Conservation (phyloP, 2,329 filamentous ascomycete genomes). For the Claviceps citrina region DNA sequence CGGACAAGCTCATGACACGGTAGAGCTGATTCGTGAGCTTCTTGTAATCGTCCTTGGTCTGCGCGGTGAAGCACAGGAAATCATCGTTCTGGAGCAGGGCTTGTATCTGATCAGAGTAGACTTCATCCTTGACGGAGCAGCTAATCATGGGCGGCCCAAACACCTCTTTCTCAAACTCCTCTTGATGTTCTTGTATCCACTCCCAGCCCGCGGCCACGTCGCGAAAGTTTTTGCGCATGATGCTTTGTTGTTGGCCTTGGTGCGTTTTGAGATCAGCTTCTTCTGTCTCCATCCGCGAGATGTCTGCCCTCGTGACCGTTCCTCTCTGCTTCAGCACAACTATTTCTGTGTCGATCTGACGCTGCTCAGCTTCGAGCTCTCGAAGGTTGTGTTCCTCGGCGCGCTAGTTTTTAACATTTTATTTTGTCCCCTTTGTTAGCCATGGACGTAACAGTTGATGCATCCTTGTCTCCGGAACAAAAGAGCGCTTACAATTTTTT, state of each 20-base stretch:
- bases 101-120: constrained; percentile 43
- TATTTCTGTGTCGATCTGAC: constrained; percentile 24
- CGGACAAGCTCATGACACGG: constrained; percentile 46
- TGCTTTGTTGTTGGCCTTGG: constrained; percentile 55
- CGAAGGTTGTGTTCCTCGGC: constrained; percentile 42
- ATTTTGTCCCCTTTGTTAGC: constrained; percentile 16
- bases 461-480: no score
- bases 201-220: constrained; percentile 60
- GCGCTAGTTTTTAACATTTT: constrained; percentile 27
- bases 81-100: constrained; percentile 34
- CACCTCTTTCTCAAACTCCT: constrained; percentile 57
- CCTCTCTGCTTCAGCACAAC: constrained; percentile 28
- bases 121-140: constrained; percentile 62
- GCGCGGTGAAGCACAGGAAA: constrained; percentile 57
- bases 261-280: constrained; percentile 53
- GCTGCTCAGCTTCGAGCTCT: constrained; percentile 31
- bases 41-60: constrained; percentile 59
- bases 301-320: constrained; percentile 23
- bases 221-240: constrained; percentile 42
- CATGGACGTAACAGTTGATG: neutral
- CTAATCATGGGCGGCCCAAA: constrained; percentile 68
- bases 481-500: constrained; percentile 46
- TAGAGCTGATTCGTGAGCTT: constrained; percentile 54
- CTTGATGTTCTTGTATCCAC: constrained; percentile 62
- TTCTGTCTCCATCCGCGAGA: constrained; percentile 27